Base-by-base conservation (phyloP, 495 filamentous ascomycete genomes). In the Choiromyces venosus region DNA sequence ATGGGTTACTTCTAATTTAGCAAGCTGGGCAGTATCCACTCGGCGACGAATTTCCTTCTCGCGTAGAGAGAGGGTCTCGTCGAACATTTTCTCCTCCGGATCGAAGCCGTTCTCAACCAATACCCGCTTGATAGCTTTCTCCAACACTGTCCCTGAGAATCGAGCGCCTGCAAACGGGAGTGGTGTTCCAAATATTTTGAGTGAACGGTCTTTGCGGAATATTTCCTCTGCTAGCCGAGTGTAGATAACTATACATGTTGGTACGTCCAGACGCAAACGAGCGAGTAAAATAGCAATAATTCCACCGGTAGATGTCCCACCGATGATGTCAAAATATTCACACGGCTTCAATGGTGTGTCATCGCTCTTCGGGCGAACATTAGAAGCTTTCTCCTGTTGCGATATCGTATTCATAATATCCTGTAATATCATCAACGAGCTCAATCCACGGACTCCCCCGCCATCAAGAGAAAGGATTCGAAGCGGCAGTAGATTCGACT, bases 61-160 rank as follows among this genome's bases (percentile, higher is more conserved):
- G 4, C 29, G 18, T 46, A 44, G 33, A 12, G 76, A 73, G 36
- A 74, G 74, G 0, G 72, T 75, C 42, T 71, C 40, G 29, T 77
- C 73, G 39, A 66, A 76, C 75, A 77, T 77, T 33, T 76, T 65
- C 56, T 83, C 82, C 65, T 83, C 74, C 36, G 81, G 70, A 8
- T 74, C 68, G 25, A 83, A 83, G 16, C 78, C 76, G 6, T 78
- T 73, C 18, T 82, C 69, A 3, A 68, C 71, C 7, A 83, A 64
- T 18, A 81, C 82, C 2, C 61, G 37, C 79, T 88, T 89, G 81
- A 98, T 97, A 1, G 93, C 93, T 76, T 96, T 93, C 81, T 97
- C 95, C 70, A 98, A 85, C 81, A 92, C 93, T 14, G 91, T 93
- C 8, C 94, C 95, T 83, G 97, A 97, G 87, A 97, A 97, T 66